These are phyloP conservation scores for Rosa persica DNA, from an alignment of 306 rosid species.

Conservation along the genomic window DNA sequence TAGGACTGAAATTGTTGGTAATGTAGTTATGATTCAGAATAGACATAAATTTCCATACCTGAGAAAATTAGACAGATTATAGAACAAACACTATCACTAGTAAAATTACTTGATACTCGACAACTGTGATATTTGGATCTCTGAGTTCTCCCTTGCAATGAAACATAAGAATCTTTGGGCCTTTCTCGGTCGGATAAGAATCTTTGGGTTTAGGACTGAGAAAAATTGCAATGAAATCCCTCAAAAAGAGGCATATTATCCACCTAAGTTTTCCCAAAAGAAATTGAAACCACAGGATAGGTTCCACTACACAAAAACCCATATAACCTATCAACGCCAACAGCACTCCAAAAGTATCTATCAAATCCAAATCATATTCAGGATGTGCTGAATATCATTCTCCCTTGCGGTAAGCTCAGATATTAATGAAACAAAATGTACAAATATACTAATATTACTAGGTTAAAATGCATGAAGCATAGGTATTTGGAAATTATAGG, in stretches of 20 bases:
- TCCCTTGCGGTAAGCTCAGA: neutral
- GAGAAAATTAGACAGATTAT: neutral
- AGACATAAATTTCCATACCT: neutral
- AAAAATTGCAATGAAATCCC: neutral
- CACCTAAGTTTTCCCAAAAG: neutral
- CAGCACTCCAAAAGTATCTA: neutral
- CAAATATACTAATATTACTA: neutral
- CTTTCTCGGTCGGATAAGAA: neutral
- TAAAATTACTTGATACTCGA: neutral
- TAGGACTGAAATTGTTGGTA: no score
- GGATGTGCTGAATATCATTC: neutral
- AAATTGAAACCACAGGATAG: neutral
- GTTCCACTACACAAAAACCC: neutral
- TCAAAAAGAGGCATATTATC: neutral
- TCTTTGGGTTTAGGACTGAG: neutral
- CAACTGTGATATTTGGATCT: neutral
- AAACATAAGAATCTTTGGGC: neutral
- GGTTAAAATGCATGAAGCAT: neutral
- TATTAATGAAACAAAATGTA: neutral
- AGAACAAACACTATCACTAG: neutral
- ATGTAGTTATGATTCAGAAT: neutral
- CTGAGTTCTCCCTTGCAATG: neutral
- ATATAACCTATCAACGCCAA: neutral
- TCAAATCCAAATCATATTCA: neutral
- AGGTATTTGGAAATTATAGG: neutral